These are phyloP conservation scores for Persicaria maculosa DNA, from an alignment of 148 eudicot genomes.

Conservation along the genomic window DNA sequence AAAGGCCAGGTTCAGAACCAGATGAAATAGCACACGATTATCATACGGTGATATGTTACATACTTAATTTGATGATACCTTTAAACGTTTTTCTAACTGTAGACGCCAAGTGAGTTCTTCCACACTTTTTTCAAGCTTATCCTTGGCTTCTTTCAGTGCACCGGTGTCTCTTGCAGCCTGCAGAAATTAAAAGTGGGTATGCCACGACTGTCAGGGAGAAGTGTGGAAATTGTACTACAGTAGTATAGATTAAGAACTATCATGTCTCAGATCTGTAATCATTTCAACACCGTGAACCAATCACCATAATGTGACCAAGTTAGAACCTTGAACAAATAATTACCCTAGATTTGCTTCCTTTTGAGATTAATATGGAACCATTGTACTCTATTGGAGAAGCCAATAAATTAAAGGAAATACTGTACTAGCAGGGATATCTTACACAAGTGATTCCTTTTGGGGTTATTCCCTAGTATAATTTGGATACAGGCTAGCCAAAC, in stretches of 20 bases:
- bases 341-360: background rate
- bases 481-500: background rate
- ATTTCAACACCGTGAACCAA: background rate
- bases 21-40: background rate
- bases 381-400: background rate
- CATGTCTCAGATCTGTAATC: background rate
- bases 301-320: background rate
- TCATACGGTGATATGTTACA: background rate
- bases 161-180: slow-evolving; percentile 99
- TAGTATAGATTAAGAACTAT: background rate
- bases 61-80: slow-evolving; percentile 38
- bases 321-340: background rate
- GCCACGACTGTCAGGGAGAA: background rate
- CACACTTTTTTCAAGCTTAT: slow-evolving; percentile 89
- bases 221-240: background rate
- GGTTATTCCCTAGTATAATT: background rate
- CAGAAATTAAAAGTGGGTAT: slow-evolving; percentile 11
- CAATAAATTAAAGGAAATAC: background rate
- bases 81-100: slow-evolving; percentile 86
- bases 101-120: slow-evolving; percentile 96
- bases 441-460: background rate
- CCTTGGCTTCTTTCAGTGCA: slow-evolving; percentile 96
- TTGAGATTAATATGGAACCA: too few relatives aligned
- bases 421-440: background rate
- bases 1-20: slow-evolving; percentile 1